These are phyloP conservation scores for Aspergillus sp. DNA, from an alignment of 2,329 filamentous ascomycete genomes.

Conservation along the genomic window DNA sequence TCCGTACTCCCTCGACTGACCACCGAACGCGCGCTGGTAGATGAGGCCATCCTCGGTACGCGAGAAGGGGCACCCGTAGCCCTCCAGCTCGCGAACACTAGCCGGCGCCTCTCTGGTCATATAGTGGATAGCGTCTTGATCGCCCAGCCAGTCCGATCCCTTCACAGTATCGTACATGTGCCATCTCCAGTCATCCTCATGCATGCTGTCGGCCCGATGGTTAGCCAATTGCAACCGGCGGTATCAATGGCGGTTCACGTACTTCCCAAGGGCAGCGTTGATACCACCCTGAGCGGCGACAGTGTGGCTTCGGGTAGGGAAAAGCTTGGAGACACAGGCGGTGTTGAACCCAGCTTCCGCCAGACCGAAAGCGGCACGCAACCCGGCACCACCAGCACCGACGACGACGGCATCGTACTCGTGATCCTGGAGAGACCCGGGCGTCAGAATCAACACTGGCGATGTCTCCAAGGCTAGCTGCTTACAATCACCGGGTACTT, in stretches of 20 bases:
- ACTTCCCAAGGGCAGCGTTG: conserved; percentile 39
- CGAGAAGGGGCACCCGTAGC: conserved; percentile 89
- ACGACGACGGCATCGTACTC: conserved; percentile 96
- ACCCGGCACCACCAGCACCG: conserved; percentile 53
- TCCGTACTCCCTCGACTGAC: conserved; percentile 87
- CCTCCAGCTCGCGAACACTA: conserved; percentile 88
- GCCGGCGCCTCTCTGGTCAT: conserved; percentile 92
- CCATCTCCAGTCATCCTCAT: conserved; percentile 97
- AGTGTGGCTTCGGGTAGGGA: conserved; percentile 55
- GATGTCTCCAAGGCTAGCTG: conserved; percentile 15
- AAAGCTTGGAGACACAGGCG: conserved; percentile 56
- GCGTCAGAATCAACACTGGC: not conserved
- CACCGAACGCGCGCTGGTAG: conserved; percentile 97
- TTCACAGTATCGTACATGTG: conserved; percentile 99
- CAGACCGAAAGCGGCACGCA: conserved; percentile 55
- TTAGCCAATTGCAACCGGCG: conserved; percentile 11
- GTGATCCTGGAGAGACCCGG: conserved; percentile 58
- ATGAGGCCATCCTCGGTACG: conserved; percentile 95
- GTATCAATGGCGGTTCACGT: conserved; percentile 10
- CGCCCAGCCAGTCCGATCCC: conserved; percentile 93
- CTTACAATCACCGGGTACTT: conserved; percentile 92
- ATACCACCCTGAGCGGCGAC: conserved; percentile 60
- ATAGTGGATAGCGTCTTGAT: conserved; percentile 97
- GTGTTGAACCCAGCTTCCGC: conserved; percentile 57
- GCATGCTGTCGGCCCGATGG: conserved; percentile 58